Conservation (phyloP, 208 protist species). For the Vickermania spadyakhi region DNA sequence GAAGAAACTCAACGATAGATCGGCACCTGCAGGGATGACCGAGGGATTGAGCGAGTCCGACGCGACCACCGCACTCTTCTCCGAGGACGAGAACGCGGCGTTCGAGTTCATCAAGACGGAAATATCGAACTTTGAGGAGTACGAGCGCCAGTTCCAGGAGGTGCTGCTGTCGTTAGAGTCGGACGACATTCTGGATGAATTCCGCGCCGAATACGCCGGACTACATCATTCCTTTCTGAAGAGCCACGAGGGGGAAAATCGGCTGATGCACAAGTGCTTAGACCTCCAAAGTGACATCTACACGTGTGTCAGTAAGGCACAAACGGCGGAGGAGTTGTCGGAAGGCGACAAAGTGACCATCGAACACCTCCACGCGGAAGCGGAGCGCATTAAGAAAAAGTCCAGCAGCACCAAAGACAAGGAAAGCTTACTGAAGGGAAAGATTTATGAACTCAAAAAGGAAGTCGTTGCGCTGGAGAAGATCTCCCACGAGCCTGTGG, state of each 20-base stretch:
- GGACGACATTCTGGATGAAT: constrained; percentile 93
- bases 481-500: constrained; percentile 77
- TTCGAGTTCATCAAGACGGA: constrained; percentile 50
- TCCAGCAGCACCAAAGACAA: constrained; percentile 88
- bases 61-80: constrained; percentile 11
- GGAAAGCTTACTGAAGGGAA: constrained; percentile 91
- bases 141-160: constrained; percentile 93
- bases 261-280: constrained; percentile 92
- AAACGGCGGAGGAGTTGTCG: constrained; percentile 89
- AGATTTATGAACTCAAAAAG: constrained; percentile 87
- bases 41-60: background rate
- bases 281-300: constrained; percentile 95
- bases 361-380: constrained; percentile 84
- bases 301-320: constrained; percentile 91
- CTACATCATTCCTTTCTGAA: constrained; percentile 95
- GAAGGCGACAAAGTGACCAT: constrained; percentile 95
- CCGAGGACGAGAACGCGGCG: constrained; percentile 18
- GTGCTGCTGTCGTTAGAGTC: constrained; percentile 90
- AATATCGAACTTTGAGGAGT: constrained; percentile 77
- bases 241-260: constrained; percentile 96
- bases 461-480: constrained; percentile 92
- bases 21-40: too few species aligned
- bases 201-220: constrained; percentile 95
- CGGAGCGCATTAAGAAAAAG: constrained; percentile 93
- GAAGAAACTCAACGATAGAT: too few species aligned